Evolutionary conservation across 495 filamentous ascomycete genomes (phyloP).

Genomic region (Bombardia bombarda): DNA sequence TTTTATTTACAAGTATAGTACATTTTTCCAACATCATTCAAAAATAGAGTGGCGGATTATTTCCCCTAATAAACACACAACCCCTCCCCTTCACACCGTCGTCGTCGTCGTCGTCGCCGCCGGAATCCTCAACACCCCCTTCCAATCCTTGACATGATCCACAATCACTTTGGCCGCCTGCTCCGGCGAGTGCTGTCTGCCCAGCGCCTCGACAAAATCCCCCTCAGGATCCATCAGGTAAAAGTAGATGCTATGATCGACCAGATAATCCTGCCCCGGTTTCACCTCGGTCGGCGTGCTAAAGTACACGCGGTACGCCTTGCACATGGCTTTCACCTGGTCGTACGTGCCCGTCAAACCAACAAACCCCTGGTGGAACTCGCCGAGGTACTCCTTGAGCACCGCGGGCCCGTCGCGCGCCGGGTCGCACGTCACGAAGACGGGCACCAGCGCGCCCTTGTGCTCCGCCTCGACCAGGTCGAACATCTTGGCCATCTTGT

Average conservation of each 20-base stretch:
- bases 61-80: no score
- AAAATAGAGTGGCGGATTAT: no score
- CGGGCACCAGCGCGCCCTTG: slow-evolving; percentile 43
- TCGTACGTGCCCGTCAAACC: slow-evolving; percentile 91
- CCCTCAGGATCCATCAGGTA: slow-evolving; percentile 98
- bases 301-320: slow-evolving; percentile 94
- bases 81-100: background rate
- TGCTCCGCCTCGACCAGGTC: slow-evolving; percentile 58
- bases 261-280: slow-evolving; percentile 91
- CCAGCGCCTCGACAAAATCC: slow-evolving; percentile 96
- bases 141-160: slow-evolving; percentile 89
- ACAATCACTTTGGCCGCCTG: slow-evolving; percentile 75
- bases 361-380: slow-evolving; percentile 85
- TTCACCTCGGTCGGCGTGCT: slow-evolving; percentile 81
- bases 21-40: no score
- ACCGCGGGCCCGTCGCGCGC: slow-evolving; percentile 81
- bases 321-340: slow-evolving; percentile 84
- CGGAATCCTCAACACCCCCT: slow-evolving; percentile 11
- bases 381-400: slow-evolving; percentile 72
- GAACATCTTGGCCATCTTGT: slow-evolving; percentile 95
- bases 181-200: slow-evolving; percentile 85
- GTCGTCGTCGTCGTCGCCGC: background rate
- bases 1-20: no score
- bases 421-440: slow-evolving; percentile 95
- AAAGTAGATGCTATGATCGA: slow-evolving; percentile 99